A percentile compares a stretch with the other conserved stretches of the same genome.
phyloP scores from a whole-genome alignment of 495 filamentous ascomycete genomes.

The Penicillium antarcticum region DNA sequence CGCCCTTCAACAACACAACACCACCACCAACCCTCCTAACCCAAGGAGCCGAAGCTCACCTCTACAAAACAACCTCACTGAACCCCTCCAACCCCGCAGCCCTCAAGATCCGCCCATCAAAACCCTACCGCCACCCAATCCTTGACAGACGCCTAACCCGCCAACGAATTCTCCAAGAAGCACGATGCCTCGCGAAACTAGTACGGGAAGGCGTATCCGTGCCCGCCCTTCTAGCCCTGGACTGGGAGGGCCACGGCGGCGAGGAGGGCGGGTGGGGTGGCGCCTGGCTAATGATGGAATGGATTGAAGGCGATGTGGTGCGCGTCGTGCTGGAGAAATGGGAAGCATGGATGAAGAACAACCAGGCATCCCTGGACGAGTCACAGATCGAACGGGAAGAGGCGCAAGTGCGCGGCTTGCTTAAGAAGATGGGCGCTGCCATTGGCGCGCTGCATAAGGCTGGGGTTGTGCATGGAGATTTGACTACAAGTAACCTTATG shows the following conservation, averaged over 20 bases:
- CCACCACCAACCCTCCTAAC: slow-evolving; percentile 62
- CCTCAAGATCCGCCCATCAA: slow-evolving; percentile 89
- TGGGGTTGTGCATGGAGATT: slow-evolving; percentile 88
- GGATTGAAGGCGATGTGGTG: slow-evolving; percentile 73
- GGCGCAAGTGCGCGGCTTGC: slow-evolving; percentile 50
- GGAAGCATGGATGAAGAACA: slow-evolving; percentile 45
- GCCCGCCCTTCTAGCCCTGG: slow-evolving; percentile 71
- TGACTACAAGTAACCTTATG: slow-evolving; percentile 98
- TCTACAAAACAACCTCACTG: slow-evolving; percentile 86
- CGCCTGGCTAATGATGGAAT: slow-evolving; percentile 89
- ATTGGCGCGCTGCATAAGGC: slow-evolving; percentile 78
- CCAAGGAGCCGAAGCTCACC: slow-evolving; percentile 92
- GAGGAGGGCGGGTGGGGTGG: slow-evolving; percentile 48
- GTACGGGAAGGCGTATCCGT: slow-evolving; percentile 72
- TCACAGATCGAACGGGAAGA: slow-evolving; percentile 37
- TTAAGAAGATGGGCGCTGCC: slow-evolving; percentile 68
- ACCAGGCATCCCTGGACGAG: slow-evolving; percentile 10
- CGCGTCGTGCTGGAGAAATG: slow-evolving; percentile 64
- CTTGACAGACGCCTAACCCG: slow-evolving; percentile 87
- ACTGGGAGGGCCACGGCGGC: slow-evolving; percentile 51
- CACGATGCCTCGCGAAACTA: slow-evolving; percentile 74
- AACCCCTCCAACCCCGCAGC: slow-evolving; percentile 64
- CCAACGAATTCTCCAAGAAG: slow-evolving; percentile 81
- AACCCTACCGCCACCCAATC: slow-evolving; percentile 86
- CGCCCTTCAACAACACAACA: slow-evolving; percentile 58